phyloP scores from a whole-genome alignment of 2,329 filamentous ascomycete genomes.

The Penicillium sp. region DNA sequence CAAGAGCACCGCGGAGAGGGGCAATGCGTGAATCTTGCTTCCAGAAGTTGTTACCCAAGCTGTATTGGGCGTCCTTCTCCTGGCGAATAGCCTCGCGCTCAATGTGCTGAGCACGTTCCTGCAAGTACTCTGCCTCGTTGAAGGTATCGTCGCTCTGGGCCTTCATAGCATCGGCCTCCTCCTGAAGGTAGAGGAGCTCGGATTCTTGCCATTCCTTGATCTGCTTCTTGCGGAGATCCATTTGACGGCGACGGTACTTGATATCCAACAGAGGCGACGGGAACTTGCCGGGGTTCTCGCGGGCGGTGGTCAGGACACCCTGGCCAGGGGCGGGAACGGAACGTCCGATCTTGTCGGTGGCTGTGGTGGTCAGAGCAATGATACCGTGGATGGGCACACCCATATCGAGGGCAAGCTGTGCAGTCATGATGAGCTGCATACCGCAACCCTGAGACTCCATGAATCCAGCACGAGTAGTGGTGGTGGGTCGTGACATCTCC shows the following conservation, averaged over 20 bases:
- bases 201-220: constrained; percentile 97
- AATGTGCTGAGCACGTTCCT: constrained; percentile 82
- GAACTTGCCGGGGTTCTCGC: constrained; percentile 87
- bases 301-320: constrained; percentile 92
- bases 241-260: constrained; percentile 92
- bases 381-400: constrained; percentile 97
- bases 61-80: constrained; percentile 87
- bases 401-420: constrained; percentile 94
- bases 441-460: constrained; percentile 99
- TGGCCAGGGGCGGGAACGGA: constrained; percentile 95
- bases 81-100: constrained; percentile 84
- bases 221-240: constrained; percentile 88
- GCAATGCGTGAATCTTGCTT: constrained; percentile 91
- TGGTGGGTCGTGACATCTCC: constrained; percentile 97
- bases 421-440: constrained; percentile 98
- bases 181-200: constrained; percentile 86
- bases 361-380: constrained; percentile 87
- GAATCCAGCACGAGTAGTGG: constrained; percentile 94
- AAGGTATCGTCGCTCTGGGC: constrained; percentile 68
- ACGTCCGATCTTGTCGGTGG: constrained; percentile 97
- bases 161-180: constrained; percentile 90
- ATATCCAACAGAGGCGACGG: constrained; percentile 94
- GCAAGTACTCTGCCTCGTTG: constrained; percentile 78
- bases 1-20: constrained; percentile 90
- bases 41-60: constrained; percentile 98